Conservation (phyloP, 768 basidiomycete genomes). For the Termitomyces sp. region DNA sequence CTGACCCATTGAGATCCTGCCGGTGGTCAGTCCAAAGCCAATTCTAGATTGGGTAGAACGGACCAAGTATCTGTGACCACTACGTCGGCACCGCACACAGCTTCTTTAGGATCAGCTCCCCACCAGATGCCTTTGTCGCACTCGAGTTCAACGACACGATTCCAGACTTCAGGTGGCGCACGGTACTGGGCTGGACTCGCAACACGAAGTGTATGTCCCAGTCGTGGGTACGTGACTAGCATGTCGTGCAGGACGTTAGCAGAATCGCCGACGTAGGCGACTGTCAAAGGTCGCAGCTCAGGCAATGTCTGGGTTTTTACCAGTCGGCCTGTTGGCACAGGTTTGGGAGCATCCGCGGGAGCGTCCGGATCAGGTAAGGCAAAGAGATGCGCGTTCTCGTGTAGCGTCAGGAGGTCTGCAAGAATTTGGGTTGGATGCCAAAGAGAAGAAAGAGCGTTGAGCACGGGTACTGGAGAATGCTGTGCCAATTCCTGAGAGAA, state of each 20-base stretch:
- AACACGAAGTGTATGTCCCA: constrained; percentile 82
- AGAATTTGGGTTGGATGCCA: constrained; percentile 98
- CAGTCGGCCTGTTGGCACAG: not conserved
- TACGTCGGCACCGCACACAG: constrained; percentile 86
- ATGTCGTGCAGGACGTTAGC: constrained; percentile 97
- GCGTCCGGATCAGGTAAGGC: constrained; percentile 13
- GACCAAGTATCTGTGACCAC: constrained; percentile 97
- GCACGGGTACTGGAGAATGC: constrained; percentile 87
- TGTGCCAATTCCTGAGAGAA: constrained; percentile 73
- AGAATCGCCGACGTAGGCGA: constrained; percentile 92
- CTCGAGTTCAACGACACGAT: constrained; percentile 66
- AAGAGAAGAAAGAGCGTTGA: constrained; percentile 92
- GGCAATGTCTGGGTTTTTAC: constrained; percentile 23
- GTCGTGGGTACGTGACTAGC: constrained; percentile 89
- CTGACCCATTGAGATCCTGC: constrained; percentile 98
- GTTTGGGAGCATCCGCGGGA: not conserved
- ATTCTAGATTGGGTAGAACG: constrained; percentile 14
- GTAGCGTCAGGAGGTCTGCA: constrained; percentile 87
- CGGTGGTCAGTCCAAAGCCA: not conserved
- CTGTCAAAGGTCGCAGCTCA: constrained; percentile 69
- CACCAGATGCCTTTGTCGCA: constrained; percentile 72
- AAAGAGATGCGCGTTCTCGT: constrained; percentile 66
- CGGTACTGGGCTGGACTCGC: constrained; percentile 77
- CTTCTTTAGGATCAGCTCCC: constrained; percentile 77
- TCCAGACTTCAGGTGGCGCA: constrained; percentile 71